Base-by-base conservation (phyloP, 768 basidiomycete genomes). In the Suillus spraguei region DNA sequence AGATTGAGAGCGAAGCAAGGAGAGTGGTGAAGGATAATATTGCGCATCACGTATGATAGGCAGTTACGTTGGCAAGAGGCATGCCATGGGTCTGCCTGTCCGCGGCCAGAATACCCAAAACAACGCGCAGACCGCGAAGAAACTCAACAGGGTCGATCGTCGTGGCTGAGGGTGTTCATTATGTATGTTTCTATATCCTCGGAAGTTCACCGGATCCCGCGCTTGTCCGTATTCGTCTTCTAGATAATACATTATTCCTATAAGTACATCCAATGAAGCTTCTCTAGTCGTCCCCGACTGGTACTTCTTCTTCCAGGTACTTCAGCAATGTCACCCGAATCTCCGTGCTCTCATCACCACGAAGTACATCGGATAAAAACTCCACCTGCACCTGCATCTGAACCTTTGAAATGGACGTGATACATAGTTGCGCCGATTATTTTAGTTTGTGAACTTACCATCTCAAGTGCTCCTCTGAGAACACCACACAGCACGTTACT, bases 401-500 rank as follows among this genome's bases (percentile, higher is more conserved):
- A 35, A 98, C 89, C 97, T 98, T 74, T 53, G 59, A 49, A 52
- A 54, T 68, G 5, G 24, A 17, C 8, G 39, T 38, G 44, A 41
- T 62, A 6, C 22, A 61, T 32, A 61, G 41, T 3, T 35, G 8
- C 39, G 33, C 38, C 17, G n/a, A 62, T 58, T 22, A 42, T 50
- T 33, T n/a, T 49, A 46, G 33, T 17, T 39, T 24, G 55, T 10
- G 49, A 24, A 76, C 84, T 65, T 70, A 97, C 97, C 97, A 99
- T 99, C 80, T 99, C 97, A 59, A 99, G 75, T 41, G 95, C 87
- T 4, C 97, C 97, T 60, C 96, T 81, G 56, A 99, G 76, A 9
- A 99, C 97, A 5, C 97, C 97, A 70, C 95, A 97, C 2, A 97
- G 80, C 49, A 99, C 90, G 76, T 99, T 99, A 76, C 93, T 95